Conservation (phyloP, 169 alveolate species). For the Eimeria praecox region DNA sequence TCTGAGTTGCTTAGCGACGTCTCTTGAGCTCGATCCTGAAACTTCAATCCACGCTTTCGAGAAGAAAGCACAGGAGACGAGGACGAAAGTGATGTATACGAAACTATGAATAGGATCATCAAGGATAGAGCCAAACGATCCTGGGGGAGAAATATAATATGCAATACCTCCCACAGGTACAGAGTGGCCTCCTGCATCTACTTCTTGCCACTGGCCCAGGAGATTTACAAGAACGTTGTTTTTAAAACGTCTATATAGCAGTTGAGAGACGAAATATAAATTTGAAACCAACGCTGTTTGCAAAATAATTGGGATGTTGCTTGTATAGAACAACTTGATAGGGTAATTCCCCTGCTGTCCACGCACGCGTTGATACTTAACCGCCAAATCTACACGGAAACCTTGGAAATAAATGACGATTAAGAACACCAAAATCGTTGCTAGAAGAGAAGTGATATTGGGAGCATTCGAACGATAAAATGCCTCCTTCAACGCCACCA, state of each 20-base stretch:
- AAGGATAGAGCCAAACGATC: slow-evolving; percentile 93
- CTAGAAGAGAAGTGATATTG: slow-evolving; percentile 97
- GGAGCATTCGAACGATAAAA: slow-evolving; percentile 99
- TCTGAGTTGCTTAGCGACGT: slow-evolving; percentile 99
- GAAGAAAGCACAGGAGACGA: slow-evolving; percentile 99
- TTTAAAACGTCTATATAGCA: slow-evolving; percentile 98
- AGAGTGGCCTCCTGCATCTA: slow-evolving; percentile 97
- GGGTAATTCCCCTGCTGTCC: slow-evolving; percentile 99
- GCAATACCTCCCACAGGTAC: slow-evolving; percentile 99
- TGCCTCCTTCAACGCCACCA: slow-evolving; percentile 96
- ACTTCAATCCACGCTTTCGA: slow-evolving; percentile 99
- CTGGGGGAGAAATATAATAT: slow-evolving; percentile 99
- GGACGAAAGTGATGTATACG: slow-evolving; percentile 98
- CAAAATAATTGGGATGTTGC: slow-evolving; percentile 99
- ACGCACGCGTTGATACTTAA: slow-evolving; percentile 96
- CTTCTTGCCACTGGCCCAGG: slow-evolving; percentile 98
- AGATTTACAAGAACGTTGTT: slow-evolving; percentile 96
- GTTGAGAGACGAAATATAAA: slow-evolving; percentile 99
- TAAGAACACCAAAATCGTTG: slow-evolving; percentile 98
- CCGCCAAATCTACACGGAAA: slow-evolving; percentile 98
- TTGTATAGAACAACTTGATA: slow-evolving; percentile 99
- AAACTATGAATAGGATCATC: slow-evolving; percentile 99
- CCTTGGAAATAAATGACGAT: slow-evolving; percentile 99
- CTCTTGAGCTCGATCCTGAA: slow-evolving; percentile 99
- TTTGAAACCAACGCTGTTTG: slow-evolving; percentile 98